A percentile compares a stretch with the other conserved stretches of the same genome.
These are phyloP conservation scores for Fusarium subtropicale DNA, from an alignment of 2,329 filamentous ascomycete species.

Conservation along the genomic window DNA sequence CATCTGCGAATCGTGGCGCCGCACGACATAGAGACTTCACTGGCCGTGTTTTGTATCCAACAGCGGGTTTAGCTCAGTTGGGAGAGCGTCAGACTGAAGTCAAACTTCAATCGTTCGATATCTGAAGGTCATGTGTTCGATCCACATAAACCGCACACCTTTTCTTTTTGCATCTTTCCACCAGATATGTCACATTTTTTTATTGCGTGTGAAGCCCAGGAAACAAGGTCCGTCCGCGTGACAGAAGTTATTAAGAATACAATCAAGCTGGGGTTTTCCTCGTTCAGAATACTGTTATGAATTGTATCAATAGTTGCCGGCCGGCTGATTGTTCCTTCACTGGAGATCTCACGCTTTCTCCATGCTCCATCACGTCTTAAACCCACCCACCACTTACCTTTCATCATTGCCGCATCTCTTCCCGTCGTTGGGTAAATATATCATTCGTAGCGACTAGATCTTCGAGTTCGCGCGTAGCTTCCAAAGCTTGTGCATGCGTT, in stretches of 20 bases:
- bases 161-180: slow-evolving; percentile 8
- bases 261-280: too few relatives aligned
- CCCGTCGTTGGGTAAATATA: too few relatives aligned
- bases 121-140: slow-evolving; percentile 50
- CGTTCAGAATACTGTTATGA: too few relatives aligned
- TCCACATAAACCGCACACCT: slow-evolving; percentile 46
- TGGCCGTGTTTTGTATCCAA: fast-evolving
- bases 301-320: too few relatives aligned
- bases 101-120: slow-evolving; percentile 40
- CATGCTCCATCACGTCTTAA: neutral
- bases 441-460: neutral
- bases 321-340: neutral
- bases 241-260: too few relatives aligned
- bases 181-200: too few relatives aligned
- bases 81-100: slow-evolving; percentile 46
- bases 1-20: fast-evolving
- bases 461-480: slow-evolving; percentile 1
- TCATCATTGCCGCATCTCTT: neutral
- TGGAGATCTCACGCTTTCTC: too few relatives aligned
- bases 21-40: neutral
- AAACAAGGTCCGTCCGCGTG: too few relatives aligned
- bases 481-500: slow-evolving; percentile 34
- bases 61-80: slow-evolving; percentile 49
- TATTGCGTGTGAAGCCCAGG: too few relatives aligned
- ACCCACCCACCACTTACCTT: neutral